Conservation (phyloP, 1,284 basidiomycete genomes). For the Mycena citricolor region DNA sequence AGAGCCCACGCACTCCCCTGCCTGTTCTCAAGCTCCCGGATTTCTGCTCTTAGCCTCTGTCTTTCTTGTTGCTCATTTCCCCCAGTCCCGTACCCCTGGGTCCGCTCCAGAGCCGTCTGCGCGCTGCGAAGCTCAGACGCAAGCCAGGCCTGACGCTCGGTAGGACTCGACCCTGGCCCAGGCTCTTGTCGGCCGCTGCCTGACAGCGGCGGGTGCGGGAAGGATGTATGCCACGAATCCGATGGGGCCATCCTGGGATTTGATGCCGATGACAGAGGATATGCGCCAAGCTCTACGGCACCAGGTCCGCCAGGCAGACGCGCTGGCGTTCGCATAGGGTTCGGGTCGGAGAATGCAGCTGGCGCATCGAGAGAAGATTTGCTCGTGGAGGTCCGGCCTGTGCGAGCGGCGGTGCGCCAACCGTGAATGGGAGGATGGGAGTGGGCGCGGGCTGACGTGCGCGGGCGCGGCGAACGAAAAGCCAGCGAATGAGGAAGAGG, state of each 20-base stretch:
- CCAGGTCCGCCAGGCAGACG: slow-evolving; percentile 1
- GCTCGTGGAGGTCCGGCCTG: background rate
- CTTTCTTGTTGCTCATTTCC: background rate
- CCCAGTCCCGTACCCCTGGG: too few relatives aligned
- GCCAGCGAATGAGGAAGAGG: slow-evolving; percentile 15
- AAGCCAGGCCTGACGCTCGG: slow-evolving; percentile 17
- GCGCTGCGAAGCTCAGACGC: slow-evolving; percentile 17
- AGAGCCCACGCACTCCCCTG: slow-evolving; percentile 19
- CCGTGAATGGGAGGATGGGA: background rate
- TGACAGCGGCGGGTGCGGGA: background rate
- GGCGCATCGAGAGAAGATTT: too few relatives aligned
- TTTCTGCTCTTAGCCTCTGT: slow-evolving; percentile 9
- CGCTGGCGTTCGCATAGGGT: background rate
- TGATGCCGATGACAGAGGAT: slow-evolving; percentile 8
- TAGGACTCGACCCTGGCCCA: slow-evolving; percentile 5
- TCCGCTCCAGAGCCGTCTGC: slow-evolving; percentile 13
- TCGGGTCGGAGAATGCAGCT: background rate
- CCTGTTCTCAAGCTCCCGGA: slow-evolving; percentile 16
- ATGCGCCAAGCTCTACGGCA: slow-evolving; percentile 12
- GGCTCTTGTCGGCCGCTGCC: too few relatives aligned
- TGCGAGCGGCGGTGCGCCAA: too few relatives aligned
- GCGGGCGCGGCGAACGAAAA: slow-evolving; percentile 15
- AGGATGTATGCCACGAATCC: slow-evolving; percentile 10
- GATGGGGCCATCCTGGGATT: background rate
- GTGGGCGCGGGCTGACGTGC: background rate